Evolutionary conservation across 2,329 filamentous ascomycete species (phyloP), one percentile per base, ranked within the genome.

Genomic region (Aschersonia sp.): DNA sequence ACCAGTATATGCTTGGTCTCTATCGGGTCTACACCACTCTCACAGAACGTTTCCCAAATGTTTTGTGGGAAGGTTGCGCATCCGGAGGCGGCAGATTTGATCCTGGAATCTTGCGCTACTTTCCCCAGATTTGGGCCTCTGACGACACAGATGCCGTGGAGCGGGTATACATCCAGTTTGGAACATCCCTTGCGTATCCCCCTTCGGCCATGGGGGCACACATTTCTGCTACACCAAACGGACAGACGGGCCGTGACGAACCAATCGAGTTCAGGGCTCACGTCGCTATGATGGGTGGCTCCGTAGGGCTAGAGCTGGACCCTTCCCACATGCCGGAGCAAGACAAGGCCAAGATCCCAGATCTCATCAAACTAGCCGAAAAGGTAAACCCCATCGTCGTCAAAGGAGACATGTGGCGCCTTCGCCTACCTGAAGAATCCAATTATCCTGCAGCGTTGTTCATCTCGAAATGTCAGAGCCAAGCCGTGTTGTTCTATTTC

Each of bases 201-300:
- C 68, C 76, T 0, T 77, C 74, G 0, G 65, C 77, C 1, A 82
- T 83, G 77, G 78, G 75, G 1, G 79, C 77, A n/a, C 79, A 83
- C 56, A 65, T 83, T 35, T 79, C 75, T 7, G 71, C 71, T 0
- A 70, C 79, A 0, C 79, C 79, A 1, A 83, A 82, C 52, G 69
- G 72, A 0, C 61, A 76, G 35, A 79, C 76, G 0, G 60, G 66
- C 0, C 74, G 79, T 22, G 73, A 68, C 1, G 73, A 73, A 1
- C 71, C 77, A 0, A 67, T 83, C 10, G 59, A 60, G 1, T 82
- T 83, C 64, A 76, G 79, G 35, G 77, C 74, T 0, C 78, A 82
- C 48, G 79, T 83, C 0, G 79, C 79, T 5, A 77, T 81, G 66
- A 82, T 82, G 79, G 79, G 79, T 48, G 79, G 79, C 2, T 79